These are phyloP conservation scores for Marchantia paleacea DNA, from an alignment of 225 moss, liverwort and hornwort genomes.

Conservation along the genomic window DNA sequence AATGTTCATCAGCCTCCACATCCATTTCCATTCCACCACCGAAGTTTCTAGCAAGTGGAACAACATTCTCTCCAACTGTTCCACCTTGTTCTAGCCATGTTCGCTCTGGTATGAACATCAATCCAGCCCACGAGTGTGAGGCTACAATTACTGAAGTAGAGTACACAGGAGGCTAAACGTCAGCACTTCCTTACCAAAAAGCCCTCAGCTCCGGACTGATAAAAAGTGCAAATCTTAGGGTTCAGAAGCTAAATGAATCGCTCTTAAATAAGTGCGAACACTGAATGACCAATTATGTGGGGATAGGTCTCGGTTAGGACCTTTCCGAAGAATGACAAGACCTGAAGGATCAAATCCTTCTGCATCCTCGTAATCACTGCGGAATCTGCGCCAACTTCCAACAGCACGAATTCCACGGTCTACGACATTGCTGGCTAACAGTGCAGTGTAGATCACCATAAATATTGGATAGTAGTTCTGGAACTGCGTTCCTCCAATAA, in stretches of 20 bases:
- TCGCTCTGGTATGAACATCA: conserved; percentile 55
- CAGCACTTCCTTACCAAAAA: background rate
- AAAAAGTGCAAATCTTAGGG: background rate
- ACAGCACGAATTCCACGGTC: conserved; percentile 75
- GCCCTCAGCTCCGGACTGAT: background rate
- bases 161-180: too few relatives aligned
- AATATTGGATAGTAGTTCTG: conserved; percentile 83
- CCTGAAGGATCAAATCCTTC: conserved; percentile 99
- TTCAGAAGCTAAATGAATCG: background rate
- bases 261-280: background rate
- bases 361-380: conserved; percentile 93
- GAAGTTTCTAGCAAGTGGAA: conserved; percentile 94
- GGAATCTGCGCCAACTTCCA: conserved; percentile 88
- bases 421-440: conserved; percentile 91
- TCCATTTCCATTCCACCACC: conserved; percentile 88
- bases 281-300: background rate
- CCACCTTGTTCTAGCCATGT: conserved; percentile 92
- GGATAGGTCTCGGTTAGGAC: conserved; percentile 33
- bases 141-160: background rate
- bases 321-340: conserved; percentile 94
- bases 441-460: conserved; percentile 96
- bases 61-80: conserved; percentile 88
- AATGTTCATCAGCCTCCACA: conserved; percentile 67
- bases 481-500: conserved; percentile 70
- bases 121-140: conserved; percentile 14